These are phyloP conservation scores for Fusarium sp. DNA, from an alignment of 2,329 filamentous ascomycete species.

Conservation along the genomic window DNA sequence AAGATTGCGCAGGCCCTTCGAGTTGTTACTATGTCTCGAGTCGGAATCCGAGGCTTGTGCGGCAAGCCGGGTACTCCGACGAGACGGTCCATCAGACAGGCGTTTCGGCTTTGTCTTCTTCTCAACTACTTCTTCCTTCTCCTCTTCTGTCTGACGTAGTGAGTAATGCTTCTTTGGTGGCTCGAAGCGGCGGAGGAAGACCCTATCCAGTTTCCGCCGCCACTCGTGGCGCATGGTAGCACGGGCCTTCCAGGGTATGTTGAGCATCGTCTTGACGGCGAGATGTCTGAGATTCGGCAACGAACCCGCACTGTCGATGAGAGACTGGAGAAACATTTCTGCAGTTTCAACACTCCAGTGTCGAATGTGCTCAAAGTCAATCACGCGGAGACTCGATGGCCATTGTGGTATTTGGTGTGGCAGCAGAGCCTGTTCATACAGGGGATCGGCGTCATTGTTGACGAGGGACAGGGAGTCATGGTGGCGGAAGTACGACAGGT, in stretches of 20 bases:
- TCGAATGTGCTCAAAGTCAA: slow-evolving; percentile 82
- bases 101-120: slow-evolving; percentile 33
- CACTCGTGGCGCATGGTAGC: slow-evolving; percentile 83
- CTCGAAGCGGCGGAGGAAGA: slow-evolving; percentile 68
- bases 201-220: slow-evolving; percentile 74
- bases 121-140: slow-evolving; percentile 5
- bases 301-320: slow-evolving; percentile 76
- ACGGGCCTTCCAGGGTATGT: slow-evolving; percentile 84
- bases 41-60: slow-evolving; percentile 42
- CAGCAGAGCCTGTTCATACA: slow-evolving; percentile 76
- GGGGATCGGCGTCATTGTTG: slow-evolving; percentile 76
- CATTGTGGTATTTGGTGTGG: slow-evolving; percentile 78
- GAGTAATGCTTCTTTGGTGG: slow-evolving; percentile 52
- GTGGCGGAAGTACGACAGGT: slow-evolving; percentile 81
- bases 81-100: slow-evolving; percentile 44
- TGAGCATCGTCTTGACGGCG: slow-evolving; percentile 80
- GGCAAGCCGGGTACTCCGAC: slow-evolving; percentile 53
- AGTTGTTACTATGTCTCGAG: slow-evolving; percentile 33
- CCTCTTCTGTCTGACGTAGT: slow-evolving; percentile 28
- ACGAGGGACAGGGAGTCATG: slow-evolving; percentile 65
- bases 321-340: slow-evolving; percentile 81
- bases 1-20: slow-evolving; percentile 28
- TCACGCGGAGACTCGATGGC: slow-evolving; percentile 76
- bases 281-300: slow-evolving; percentile 77
- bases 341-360: slow-evolving; percentile 79